phyloP scores from a whole-genome alignment of 2,329 filamentous ascomycete genomes.

The Hirsutella thompsonii region DNA sequence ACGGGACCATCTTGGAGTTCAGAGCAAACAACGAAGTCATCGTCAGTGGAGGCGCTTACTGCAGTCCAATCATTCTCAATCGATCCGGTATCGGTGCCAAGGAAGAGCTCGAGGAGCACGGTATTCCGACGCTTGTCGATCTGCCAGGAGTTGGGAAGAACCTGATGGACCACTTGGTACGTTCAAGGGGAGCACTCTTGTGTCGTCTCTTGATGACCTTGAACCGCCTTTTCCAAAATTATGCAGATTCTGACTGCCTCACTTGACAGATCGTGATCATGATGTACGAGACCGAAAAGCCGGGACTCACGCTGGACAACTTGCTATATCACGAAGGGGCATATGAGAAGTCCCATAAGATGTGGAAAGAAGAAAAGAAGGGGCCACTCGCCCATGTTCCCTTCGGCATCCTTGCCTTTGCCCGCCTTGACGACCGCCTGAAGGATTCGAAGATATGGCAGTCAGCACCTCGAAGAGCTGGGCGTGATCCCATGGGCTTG shows the following conservation, averaged over 20 bases:
- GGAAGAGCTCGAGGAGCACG: slow-evolving; percentile 25
- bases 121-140: slow-evolving; percentile 27
- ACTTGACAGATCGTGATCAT: slow-evolving; percentile 38
- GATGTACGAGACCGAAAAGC: slow-evolving; percentile 44
- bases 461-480: slow-evolving; percentile 29
- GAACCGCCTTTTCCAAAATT: too few species aligned
- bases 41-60: slow-evolving; percentile 33
- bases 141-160: slow-evolving; percentile 37
- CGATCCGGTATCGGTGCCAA: slow-evolving; percentile 37
- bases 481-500: slow-evolving; percentile 51
- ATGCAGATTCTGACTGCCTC: neutral
- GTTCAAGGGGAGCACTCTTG: too few species aligned
- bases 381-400: slow-evolving; percentile 49
- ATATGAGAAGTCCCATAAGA: slow-evolving; percentile 32
- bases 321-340: slow-evolving; percentile 39
- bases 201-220: too few species aligned
- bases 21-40: slow-evolving; percentile 24
- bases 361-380: slow-evolving; percentile 44
- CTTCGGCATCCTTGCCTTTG: slow-evolving; percentile 49
- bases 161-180: slow-evolving; percentile 28
- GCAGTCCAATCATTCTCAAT: slow-evolving; percentile 36
- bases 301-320: slow-evolving; percentile 40
- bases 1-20: neutral
- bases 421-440: slow-evolving; percentile 47
- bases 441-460: slow-evolving; percentile 41